These are phyloP conservation scores for Trametes maxima DNA, from an alignment of 768 basidiomycete genomes.

Conservation along the genomic window DNA sequence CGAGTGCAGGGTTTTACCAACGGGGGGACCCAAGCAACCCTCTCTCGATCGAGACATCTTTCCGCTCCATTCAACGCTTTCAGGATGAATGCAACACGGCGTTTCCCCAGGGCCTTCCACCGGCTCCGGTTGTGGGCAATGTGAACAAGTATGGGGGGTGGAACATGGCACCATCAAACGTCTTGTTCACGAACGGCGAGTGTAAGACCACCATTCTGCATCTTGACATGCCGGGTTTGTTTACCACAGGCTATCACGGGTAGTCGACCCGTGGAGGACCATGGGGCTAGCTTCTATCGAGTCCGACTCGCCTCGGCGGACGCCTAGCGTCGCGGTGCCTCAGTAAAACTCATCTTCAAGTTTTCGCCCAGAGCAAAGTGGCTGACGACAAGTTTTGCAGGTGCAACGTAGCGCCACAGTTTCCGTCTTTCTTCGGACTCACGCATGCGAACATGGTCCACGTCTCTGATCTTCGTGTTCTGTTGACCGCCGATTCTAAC, in stretches of 20 bases:
- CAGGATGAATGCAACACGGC: conserved; percentile 47
- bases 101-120: conserved; percentile 41
- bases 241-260: background rate
- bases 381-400: conserved; percentile 24
- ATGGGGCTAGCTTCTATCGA: conserved; percentile 55
- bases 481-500: conserved; percentile 49
- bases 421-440: conserved; percentile 46
- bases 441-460: conserved; percentile 52
- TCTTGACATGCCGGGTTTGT: too few relatives aligned
- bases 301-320: conserved; percentile 45
- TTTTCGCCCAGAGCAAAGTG: too few relatives aligned
- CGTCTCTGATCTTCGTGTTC: conserved; percentile 50
- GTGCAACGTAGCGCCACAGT: conserved; percentile 41
- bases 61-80: conserved; percentile 47
- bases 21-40: conserved; percentile 48
- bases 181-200: conserved; percentile 53
- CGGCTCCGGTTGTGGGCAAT: conserved; percentile 45
- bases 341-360: conserved; percentile 26
- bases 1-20: conserved; percentile 46
- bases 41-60: conserved; percentile 50
- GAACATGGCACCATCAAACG: conserved; percentile 52
- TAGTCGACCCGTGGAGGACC: conserved; percentile 56
- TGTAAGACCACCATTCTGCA: conserved; percentile 34
- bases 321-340: conserved; percentile 42
- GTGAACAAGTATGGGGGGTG: conserved; percentile 56